Evolutionary conservation across 352 stramenopile genomes (phyloP).

Genomic region (Phytophthora europaea): DNA sequence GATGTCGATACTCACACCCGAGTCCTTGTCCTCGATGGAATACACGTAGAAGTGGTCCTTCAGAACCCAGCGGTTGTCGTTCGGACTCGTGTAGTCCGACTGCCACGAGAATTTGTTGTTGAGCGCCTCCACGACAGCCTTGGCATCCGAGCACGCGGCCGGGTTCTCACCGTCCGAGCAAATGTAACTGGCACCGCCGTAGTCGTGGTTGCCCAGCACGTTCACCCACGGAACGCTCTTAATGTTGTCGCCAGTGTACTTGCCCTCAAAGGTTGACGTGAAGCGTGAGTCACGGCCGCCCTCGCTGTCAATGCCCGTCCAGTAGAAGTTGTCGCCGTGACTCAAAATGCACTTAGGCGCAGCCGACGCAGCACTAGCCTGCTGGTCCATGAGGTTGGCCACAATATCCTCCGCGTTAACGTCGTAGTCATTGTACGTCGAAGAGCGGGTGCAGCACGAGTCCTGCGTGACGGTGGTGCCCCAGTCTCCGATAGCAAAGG

Average conservation of each 20-base stretch:
- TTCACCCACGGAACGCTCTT: slow-evolving; percentile 68
- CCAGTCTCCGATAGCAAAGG: slow-evolving; percentile 82
- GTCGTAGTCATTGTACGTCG: slow-evolving; percentile 69
- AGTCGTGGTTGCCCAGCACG: slow-evolving; percentile 80
- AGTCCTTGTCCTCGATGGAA: slow-evolving; percentile 48
- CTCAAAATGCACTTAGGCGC: slow-evolving; percentile 71
- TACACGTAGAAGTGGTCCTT: slow-evolving; percentile 72
- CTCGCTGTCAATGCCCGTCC: slow-evolving; percentile 60
- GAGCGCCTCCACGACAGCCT: slow-evolving; percentile 35
- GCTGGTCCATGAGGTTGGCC: slow-evolving; percentile 68
- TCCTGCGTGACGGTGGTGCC: slow-evolving; percentile 66
- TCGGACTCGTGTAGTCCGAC: slow-evolving; percentile 55
- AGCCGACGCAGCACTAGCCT: slow-evolving; percentile 40
- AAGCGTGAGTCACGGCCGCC: slow-evolving; percentile 59
- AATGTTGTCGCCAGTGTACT: slow-evolving; percentile 61
- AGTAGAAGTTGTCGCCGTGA: slow-evolving; percentile 82
- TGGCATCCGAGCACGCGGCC: slow-evolving; percentile 35
- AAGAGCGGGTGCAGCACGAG: slow-evolving; percentile 79
- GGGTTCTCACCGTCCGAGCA: slow-evolving; percentile 49
- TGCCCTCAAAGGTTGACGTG: slow-evolving; percentile 64
- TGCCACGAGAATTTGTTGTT: slow-evolving; percentile 62
- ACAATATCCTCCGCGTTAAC: slow-evolving; percentile 76
- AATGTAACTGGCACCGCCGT: slow-evolving; percentile 68
- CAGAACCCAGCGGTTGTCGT: slow-evolving; percentile 64
- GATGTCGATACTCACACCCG: slow-evolving; percentile 62